phyloP scores from a whole-genome alignment of 2,329 filamentous ascomycete genomes.

The Diaporthe velutina region DNA sequence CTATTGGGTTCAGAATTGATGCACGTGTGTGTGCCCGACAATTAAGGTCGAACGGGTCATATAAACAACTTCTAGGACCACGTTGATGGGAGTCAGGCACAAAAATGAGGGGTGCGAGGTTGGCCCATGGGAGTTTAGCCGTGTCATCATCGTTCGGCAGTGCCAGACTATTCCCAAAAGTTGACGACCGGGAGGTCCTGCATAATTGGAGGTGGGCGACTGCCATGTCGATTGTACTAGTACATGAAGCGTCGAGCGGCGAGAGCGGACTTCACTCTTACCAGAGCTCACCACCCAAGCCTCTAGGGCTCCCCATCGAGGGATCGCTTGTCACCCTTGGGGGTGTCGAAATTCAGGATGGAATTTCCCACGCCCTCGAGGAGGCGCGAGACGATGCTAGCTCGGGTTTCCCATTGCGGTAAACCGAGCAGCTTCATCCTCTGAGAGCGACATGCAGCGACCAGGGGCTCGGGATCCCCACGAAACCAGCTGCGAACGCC shows the following conservation, averaged over 20 bases:
- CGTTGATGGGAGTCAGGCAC: neutral
- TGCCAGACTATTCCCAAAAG: slow-evolving; percentile 7
- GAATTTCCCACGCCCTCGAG: neutral
- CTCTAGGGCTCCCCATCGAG: neutral
- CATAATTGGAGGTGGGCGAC: neutral
- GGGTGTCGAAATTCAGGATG: neutral
- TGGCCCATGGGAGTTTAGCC: neutral
- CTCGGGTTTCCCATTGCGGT: slow-evolving; percentile 38
- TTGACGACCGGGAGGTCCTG: neutral
- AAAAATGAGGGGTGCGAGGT: slow-evolving; percentile 1
- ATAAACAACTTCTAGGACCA: neutral
- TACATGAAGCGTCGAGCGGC: neutral
- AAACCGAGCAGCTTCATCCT: slow-evolving; percentile 10
- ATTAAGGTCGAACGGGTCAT: neutral
- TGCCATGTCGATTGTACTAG: neutral
- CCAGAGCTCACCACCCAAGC: neutral
- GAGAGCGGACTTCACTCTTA: too few relatives aligned
- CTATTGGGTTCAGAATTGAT: neutral
- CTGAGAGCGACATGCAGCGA: neutral
- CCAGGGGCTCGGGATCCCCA: neutral
- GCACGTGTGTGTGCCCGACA: neutral
- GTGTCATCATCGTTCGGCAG: slow-evolving; percentile 10
- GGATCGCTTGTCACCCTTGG: slow-evolving; percentile 7
- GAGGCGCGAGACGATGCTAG: neutral
- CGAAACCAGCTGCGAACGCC: slow-evolving; percentile 23